Conservation (phyloP, 2,329 filamentous ascomycete genomes). For the Drechslerella dactyloides region DNA sequence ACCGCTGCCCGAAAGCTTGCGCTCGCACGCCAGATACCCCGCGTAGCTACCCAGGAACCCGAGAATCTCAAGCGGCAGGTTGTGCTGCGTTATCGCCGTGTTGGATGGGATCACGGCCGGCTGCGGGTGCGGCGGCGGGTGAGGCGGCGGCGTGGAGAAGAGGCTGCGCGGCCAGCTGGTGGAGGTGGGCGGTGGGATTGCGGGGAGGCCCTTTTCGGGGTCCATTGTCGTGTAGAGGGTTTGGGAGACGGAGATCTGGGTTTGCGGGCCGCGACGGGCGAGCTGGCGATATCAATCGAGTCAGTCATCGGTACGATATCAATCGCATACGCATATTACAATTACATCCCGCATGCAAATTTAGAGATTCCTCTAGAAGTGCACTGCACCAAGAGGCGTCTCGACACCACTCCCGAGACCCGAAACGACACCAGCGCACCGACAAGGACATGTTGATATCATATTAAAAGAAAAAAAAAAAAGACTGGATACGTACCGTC, state of each 20-base stretch:
- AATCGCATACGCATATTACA: too few relatives aligned
- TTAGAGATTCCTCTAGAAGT: too few relatives aligned
- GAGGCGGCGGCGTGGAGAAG: conserved; percentile 15
- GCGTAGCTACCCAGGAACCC: conserved; percentile 49
- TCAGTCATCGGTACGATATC: background rate
- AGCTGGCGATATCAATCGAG: conserved; percentile 10
- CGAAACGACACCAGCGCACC: too few relatives aligned
- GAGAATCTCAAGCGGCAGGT: conserved; percentile 49
- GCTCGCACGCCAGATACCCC: conserved; percentile 33
- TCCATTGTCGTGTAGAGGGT: conserved; percentile 41
- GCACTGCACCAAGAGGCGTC: too few relatives aligned
- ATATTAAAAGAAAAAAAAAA: too few relatives aligned
- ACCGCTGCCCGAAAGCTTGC: conserved; percentile 29
- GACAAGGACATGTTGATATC: too few relatives aligned
- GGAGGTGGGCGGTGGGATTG: conserved; percentile 5
- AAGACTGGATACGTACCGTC: conserved; percentile 46
- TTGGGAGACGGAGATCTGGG: conserved; percentile 41
- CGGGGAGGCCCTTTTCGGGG: conserved; percentile 47
- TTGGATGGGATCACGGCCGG: background rate
- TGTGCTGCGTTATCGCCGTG: conserved; percentile 33
- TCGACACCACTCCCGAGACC: too few relatives aligned
- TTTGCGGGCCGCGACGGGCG: conserved; percentile 37
- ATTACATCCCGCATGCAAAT: background rate
- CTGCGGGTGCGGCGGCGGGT: background rate
- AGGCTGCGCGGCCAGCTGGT: conserved; percentile 8